Evolutionary conservation across 139 green algal genomes (phyloP).

Genomic region (Parachlorella kessleri): DNA sequence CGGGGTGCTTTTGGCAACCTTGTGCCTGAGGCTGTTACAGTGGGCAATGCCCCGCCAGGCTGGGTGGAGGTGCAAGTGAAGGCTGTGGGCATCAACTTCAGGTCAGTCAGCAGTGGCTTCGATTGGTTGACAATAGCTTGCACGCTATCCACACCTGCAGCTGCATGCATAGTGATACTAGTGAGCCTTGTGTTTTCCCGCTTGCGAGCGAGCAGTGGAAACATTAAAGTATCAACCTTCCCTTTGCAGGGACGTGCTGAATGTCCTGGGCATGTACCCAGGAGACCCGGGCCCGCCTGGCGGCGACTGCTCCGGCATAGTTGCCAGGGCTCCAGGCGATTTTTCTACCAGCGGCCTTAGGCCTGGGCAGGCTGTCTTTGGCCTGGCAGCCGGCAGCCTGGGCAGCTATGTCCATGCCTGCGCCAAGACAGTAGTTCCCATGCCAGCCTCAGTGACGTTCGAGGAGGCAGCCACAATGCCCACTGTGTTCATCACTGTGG

Average conservation of each 20-base stretch:
- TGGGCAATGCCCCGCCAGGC: constrained; percentile 15
- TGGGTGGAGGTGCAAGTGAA: constrained; percentile 43
- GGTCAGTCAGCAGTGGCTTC: too few species aligned
- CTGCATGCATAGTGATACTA: too few species aligned
- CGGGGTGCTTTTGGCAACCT: constrained; percentile 58
- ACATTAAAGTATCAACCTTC: too few species aligned
- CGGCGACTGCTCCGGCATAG: constrained; percentile 62
- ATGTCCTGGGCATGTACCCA: constrained; percentile 72
- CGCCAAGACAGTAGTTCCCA: constrained; percentile 57
- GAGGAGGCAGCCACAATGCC: constrained; percentile 78
- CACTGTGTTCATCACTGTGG: constrained; percentile 84
- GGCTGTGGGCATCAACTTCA: constrained; percentile 66
- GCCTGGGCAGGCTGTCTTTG: constrained; percentile 73
- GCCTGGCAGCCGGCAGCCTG: constrained; percentile 73
- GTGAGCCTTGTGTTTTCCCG: too few species aligned
- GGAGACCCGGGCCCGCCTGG: constrained; percentile 54
- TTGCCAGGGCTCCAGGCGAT: constrained; percentile 33
- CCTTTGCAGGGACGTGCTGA: constrained; percentile 58
- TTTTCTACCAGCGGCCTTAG: not conserved
- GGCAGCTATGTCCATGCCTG: constrained; percentile 70
- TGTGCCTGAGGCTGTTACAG: constrained; percentile 28
- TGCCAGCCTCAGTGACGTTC: constrained; percentile 62
- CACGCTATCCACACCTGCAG: too few species aligned
- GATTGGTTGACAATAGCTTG: too few species aligned
- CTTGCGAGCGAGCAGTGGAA: too few species aligned